phyloP scores from a whole-genome alignment of 805 yeast genomes.

The Kodamaea neixiangensis region DNA sequence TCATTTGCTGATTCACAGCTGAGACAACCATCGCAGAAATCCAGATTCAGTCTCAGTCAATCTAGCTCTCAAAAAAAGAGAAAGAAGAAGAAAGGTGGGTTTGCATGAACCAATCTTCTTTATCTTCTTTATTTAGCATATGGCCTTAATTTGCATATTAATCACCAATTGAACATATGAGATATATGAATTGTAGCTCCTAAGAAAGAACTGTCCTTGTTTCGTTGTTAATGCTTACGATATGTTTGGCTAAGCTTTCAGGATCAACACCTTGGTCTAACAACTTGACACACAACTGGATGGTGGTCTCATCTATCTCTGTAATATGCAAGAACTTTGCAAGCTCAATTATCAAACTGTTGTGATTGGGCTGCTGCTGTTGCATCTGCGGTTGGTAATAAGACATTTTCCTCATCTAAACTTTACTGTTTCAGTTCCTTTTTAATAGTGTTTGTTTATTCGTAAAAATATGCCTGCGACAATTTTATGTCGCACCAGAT shows the following conservation, averaged over 20 bases:
- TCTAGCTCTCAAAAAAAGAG: slow-evolving; percentile 23
- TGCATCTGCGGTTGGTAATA: slow-evolving; percentile 7
- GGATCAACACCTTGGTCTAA: slow-evolving; percentile 40
- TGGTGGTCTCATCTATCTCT: slow-evolving; percentile 28
- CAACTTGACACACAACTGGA: slow-evolving; percentile 34
- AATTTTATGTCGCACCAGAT: not conserved
- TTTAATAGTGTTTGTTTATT: not conserved
- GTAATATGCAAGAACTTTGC: slow-evolving; percentile 25
- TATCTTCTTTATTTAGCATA: not conserved
- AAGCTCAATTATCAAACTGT: slow-evolving; percentile 20
- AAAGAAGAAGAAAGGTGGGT: slow-evolving; percentile 52
- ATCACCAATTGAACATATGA: not conserved
- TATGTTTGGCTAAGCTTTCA: slow-evolving; percentile 25
- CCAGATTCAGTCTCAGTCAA: slow-evolving; percentile 6
- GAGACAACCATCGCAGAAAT: slow-evolving; percentile 7
- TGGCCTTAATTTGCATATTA: not conserved
- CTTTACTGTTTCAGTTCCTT: not conserved
- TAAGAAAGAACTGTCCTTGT: slow-evolving; percentile 15
- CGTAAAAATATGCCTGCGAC: not conserved
- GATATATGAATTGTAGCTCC: not conserved
- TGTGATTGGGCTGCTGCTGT: slow-evolving; percentile 12
- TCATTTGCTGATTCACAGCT: not conserved
- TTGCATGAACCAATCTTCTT: slow-evolving; percentile 41
- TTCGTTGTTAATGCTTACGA: slow-evolving; percentile 28
- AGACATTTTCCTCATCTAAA: slow-evolving; percentile 1